Conservation (phyloP, 805 yeast genomes). For the Cyberlindnera saturnus region DNA sequence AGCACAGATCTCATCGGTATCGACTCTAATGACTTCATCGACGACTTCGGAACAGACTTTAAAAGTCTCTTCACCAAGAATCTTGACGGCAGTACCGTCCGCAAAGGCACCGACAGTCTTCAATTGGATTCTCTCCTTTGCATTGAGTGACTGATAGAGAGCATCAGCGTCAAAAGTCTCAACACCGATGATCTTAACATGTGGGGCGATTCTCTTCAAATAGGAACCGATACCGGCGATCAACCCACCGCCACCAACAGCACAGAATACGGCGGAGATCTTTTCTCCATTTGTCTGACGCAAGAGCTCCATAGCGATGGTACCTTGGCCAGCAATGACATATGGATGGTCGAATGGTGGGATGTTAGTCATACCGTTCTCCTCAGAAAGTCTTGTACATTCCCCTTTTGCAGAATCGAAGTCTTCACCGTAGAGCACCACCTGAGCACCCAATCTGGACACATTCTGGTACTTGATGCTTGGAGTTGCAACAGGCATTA, state of each 20-base stretch:
- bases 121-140: conserved; percentile 49
- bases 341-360: conserved; percentile 99
- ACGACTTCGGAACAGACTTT: conserved; percentile 68
- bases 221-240: conserved; percentile 88
- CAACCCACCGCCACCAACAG: conserved; percentile 97
- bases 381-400: conserved; percentile 63
- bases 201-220: conserved; percentile 94
- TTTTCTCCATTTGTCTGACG: conserved; percentile 78
- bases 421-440: conserved; percentile 88
- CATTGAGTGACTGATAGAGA: conserved; percentile 62
- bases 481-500: conserved; percentile 97
- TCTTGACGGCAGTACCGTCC: conserved; percentile 95
- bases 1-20: conserved; percentile 93
- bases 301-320: conserved; percentile 87
- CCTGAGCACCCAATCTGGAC: conserved; percentile 87
- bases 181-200: conserved; percentile 90
- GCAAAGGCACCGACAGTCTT: conserved; percentile 91
- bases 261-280: conserved; percentile 81
- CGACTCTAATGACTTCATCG: conserved; percentile 83
- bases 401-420: conserved; percentile 94
- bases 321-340: conserved; percentile 98
- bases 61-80: conserved; percentile 88
- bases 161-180: conserved; percentile 96
- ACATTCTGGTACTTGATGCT: conserved; percentile 91
- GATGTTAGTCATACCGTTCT: conserved; percentile 75